Conservation (phyloP, 192 early-diverging fungal species). For the Backusella liffmaniae region DNA sequence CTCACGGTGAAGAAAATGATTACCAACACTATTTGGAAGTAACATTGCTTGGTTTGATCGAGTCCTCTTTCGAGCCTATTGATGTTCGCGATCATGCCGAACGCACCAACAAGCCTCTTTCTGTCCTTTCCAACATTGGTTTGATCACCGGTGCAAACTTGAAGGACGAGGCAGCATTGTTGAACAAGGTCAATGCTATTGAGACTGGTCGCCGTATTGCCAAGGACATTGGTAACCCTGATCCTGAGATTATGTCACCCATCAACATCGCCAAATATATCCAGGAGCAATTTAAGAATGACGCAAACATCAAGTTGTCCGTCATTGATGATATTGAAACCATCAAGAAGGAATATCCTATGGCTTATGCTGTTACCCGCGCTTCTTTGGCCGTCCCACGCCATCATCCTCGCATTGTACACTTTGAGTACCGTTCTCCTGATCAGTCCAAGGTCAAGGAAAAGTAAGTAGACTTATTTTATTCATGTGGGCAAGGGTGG, state of each 20-base stretch:
- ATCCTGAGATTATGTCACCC: slow-evolving; percentile 88
- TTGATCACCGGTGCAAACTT: slow-evolving; percentile 43
- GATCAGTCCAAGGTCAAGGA: slow-evolving; percentile 73
- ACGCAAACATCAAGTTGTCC: slow-evolving; percentile 55
- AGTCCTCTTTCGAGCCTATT: slow-evolving; percentile 73
- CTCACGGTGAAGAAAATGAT: slow-evolving; percentile 40
- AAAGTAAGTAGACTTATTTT: slow-evolving; percentile 44
- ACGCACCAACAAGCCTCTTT: slow-evolving; percentile 42
- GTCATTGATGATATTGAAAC: slow-evolving; percentile 66
- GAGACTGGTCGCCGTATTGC: slow-evolving; percentile 73
- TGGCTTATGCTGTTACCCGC: slow-evolving; percentile 77
- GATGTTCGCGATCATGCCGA: slow-evolving; percentile 74
- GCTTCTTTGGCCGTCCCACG: slow-evolving; percentile 63
- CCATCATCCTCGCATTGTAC: slow-evolving; percentile 65
- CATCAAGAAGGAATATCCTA: slow-evolving; percentile 79
- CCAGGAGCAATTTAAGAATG: slow-evolving; percentile 54
- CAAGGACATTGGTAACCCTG: slow-evolving; percentile 80
- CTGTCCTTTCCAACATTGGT: slow-evolving; percentile 60
- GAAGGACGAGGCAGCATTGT: slow-evolving; percentile 37
- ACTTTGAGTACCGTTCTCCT: slow-evolving; percentile 67
- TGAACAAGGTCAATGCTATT: slow-evolving; percentile 62
- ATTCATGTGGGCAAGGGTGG: background rate
- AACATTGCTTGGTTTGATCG: slow-evolving; percentile 67
- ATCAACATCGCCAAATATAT: slow-evolving; percentile 70
- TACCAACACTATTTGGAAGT: slow-evolving; percentile 74